These are phyloP conservation scores for Dictyostelium firmibasis DNA, from an alignment of 78 protist genomes.

Conservation along the genomic window DNA sequence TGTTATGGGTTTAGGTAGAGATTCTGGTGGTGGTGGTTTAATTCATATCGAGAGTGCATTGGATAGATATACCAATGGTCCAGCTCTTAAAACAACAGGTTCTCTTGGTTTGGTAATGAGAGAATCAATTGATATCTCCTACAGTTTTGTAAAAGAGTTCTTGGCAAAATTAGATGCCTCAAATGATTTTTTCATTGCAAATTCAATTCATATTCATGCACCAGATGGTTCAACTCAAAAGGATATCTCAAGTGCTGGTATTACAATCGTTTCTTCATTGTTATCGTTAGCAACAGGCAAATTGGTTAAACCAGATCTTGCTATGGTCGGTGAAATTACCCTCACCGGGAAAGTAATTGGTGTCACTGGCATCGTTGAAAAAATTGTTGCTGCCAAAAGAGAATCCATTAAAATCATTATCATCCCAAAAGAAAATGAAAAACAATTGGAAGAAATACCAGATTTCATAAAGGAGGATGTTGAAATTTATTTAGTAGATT, in stretches of 20 bases:
- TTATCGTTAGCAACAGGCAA: constrained; percentile 86
- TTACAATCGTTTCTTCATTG: constrained; percentile 89
- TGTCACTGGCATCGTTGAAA: constrained; percentile 95
- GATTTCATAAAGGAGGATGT: constrained; percentile 83
- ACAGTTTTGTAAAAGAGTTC: constrained; percentile 77
- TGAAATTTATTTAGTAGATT: constrained; percentile 77
- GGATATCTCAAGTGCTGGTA: constrained; percentile 96
- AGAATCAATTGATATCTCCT: constrained; percentile 89
- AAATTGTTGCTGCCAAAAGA: constrained; percentile 92
- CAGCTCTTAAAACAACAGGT: constrained; percentile 67
- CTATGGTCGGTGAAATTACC: constrained; percentile 97
- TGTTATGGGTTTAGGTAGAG: constrained; percentile 94
- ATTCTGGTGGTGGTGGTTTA: constrained; percentile 89
- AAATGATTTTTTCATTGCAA: constrained; percentile 29
- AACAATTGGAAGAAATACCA: constrained; percentile 89
- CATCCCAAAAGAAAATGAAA: constrained; percentile 89
- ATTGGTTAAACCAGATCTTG: constrained; percentile 65
- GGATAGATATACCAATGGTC: constrained; percentile 20
- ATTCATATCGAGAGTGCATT: constrained; percentile 86
- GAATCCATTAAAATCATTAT: constrained; percentile 81
- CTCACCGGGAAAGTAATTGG: constrained; percentile 91
- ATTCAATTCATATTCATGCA: constrained; percentile 92
- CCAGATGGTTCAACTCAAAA: constrained; percentile 96
- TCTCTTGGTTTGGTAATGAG: constrained; percentile 91
- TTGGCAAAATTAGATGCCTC: constrained; percentile 1